Percentiles rank a stretch among this genome's conserved stretches.
Conservation (phyloP, 108 stramenopile genomes). For the Nitzschia palea region DNA sequence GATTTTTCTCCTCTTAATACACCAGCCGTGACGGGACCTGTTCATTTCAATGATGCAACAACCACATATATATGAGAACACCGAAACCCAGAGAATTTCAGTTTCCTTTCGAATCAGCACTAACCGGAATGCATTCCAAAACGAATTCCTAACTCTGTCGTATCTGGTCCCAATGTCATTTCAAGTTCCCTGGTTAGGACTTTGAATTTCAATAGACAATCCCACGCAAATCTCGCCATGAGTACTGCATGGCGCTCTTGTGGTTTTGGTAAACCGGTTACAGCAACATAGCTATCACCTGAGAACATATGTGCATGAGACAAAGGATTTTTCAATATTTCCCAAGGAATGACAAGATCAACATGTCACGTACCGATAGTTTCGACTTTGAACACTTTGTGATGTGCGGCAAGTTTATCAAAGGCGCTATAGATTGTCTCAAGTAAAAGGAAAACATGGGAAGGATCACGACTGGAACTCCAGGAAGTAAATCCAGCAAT, state of each 20-base stretch:
- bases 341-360: too few relatives aligned
- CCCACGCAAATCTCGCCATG: constrained; percentile 20
- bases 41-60: neutral
- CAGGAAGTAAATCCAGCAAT: constrained; percentile 21
- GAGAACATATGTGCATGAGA: too few relatives aligned
- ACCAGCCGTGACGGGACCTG: constrained; percentile 49
- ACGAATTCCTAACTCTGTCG: constrained; percentile 14
- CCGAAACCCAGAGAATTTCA: neutral
- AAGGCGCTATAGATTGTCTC: constrained; percentile 11
- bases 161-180: constrained; percentile 23
- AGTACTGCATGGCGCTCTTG: constrained; percentile 8
- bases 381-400: constrained; percentile 18
- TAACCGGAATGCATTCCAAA: constrained; percentile 27
- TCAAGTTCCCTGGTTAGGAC: constrained; percentile 9
- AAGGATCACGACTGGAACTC: constrained; percentile 10
- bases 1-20: constrained; percentile 44
- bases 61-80: neutral
- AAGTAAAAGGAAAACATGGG: constrained; percentile 14
- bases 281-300: constrained; percentile 26
- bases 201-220: constrained; percentile 3
- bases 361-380: too few relatives aligned
- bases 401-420: constrained; percentile 1
- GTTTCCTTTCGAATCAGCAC: too few relatives aligned
- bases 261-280: constrained; percentile 17
- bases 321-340: too few relatives aligned